These are phyloP conservation scores for Stemphylium beticola DNA, from an alignment of 2,329 filamentous ascomycete species.

Conservation along the genomic window DNA sequence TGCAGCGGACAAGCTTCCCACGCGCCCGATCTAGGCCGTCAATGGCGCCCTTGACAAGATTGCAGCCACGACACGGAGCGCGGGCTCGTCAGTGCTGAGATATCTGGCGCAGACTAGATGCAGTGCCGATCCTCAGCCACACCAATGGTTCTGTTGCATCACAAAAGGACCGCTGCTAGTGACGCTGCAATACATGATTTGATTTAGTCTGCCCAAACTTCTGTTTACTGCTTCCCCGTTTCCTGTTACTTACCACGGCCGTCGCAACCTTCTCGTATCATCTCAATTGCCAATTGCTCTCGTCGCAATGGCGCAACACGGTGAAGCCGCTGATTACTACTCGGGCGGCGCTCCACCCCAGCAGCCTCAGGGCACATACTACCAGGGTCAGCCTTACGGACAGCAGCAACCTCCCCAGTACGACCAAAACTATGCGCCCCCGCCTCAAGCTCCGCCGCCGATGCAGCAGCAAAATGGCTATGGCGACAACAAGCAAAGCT, in stretches of 20 bases:
- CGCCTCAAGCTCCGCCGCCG: conserved; percentile 32
- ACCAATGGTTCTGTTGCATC: conserved; percentile 11
- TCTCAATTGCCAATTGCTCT: not conserved
- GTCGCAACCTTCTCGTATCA: conserved; percentile 1
- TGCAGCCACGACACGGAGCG: conserved; percentile 22
- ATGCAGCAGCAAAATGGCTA: conserved; percentile 33
- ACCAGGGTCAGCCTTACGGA: conserved; percentile 31
- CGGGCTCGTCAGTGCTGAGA: not conserved
- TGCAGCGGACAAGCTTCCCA: conserved; percentile 6
- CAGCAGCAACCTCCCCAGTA: conserved; percentile 42
- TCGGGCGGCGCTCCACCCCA: conserved; percentile 30
- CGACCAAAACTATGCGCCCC: conserved; percentile 38
- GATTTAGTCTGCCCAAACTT: conserved; percentile 9
- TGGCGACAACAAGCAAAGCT: conserved; percentile 59
- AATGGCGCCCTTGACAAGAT: conserved; percentile 1
- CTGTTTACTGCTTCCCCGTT: conserved; percentile 3
- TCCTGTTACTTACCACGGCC: not conserved
- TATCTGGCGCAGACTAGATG: conserved; percentile 1
- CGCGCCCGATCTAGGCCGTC: conserved; percentile 15
- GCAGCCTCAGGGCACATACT: conserved; percentile 30
- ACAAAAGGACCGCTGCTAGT: conserved; percentile 9
- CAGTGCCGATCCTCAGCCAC: conserved; percentile 23
- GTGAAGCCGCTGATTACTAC: conserved; percentile 51
- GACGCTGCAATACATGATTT: conserved; percentile 21
- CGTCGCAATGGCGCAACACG: conserved; percentile 39